Conservation (phyloP, 176 grass and related monocot species). For the Tuctoria greenei region DNA sequence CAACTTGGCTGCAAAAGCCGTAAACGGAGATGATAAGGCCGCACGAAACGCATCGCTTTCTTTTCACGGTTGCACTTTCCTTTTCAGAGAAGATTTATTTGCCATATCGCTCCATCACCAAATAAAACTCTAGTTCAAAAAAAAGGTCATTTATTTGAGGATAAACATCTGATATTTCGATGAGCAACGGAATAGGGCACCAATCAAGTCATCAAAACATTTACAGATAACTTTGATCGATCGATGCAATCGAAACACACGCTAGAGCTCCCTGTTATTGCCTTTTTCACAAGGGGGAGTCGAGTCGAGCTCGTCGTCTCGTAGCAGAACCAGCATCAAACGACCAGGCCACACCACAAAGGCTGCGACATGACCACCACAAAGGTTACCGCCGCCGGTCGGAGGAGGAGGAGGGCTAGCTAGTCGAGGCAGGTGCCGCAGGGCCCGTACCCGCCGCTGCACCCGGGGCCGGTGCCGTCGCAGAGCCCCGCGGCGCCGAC, state of each 20-base stretch:
- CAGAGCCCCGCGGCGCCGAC: slow-evolving; percentile 50
- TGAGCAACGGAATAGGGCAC: neutral
- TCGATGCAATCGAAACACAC: neutral
- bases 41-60: neutral
- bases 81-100: neutral
- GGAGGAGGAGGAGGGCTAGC: neutral
- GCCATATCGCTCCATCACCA: too few species aligned
- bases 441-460: slow-evolving; percentile 50
- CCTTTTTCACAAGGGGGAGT: slow-evolving; percentile 37
- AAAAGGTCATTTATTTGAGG: too few species aligned
- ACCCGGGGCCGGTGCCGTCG: slow-evolving; percentile 52
- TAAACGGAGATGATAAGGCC: neutral
- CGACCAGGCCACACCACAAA: too few species aligned
- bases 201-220: neutral
- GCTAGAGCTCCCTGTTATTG: slow-evolving; percentile 36
- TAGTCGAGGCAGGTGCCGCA: slow-evolving; percentile 54
- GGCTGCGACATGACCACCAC: too few species aligned
- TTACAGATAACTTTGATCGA: neutral
- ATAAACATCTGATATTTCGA: neutral
- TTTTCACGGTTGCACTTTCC: neutral
- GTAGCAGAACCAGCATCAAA: neutral
- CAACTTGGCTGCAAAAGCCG: neutral
- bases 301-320: slow-evolving; percentile 13
- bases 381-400: neutral
- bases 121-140: too few species aligned